These are phyloP conservation scores for Amphibolis antarctica DNA, from an alignment of 106 monocot species.

Conservation along the genomic window DNA sequence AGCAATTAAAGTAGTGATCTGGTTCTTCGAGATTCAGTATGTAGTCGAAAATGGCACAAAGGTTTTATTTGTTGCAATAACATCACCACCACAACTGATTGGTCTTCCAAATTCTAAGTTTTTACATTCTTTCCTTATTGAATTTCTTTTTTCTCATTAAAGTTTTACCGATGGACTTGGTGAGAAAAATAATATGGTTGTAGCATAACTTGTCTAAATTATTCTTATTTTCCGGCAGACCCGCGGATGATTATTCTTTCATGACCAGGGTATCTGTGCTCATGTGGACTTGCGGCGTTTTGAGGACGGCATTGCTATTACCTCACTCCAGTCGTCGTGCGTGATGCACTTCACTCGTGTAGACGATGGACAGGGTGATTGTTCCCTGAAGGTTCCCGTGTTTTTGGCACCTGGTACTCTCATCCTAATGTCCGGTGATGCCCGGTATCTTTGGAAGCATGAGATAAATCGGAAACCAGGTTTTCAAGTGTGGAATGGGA, in stretches of 20 bases:
- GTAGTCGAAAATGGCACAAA: too few species aligned
- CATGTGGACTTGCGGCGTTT: conserved; percentile 90
- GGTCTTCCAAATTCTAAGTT: too few species aligned
- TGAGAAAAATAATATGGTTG: too few species aligned
- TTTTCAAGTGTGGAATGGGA: conserved; percentile 60
- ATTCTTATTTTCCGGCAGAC: too few species aligned
- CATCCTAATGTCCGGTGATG: conserved; percentile 72
- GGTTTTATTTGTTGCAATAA: too few species aligned
- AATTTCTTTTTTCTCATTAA: too few species aligned
- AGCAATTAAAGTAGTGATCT: too few species aligned
- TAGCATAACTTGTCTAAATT: too few species aligned
- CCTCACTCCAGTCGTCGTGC: conserved; percentile 78
- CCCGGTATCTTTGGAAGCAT: conserved; percentile 84
- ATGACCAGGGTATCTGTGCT: conserved; percentile 71
- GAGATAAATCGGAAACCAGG: conserved; percentile 76
- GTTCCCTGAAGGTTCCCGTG: conserved; percentile 34
- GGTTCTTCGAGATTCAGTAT: too few species aligned
- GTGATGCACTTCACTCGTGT: conserved; percentile 76
- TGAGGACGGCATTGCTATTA: conserved; percentile 87
- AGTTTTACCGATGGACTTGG: too few species aligned
- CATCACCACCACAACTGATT: too few species aligned
- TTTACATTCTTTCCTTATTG: too few species aligned
- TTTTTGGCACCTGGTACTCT: conserved; percentile 71
- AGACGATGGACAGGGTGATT: neutral
- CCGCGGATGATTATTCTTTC: neutral